Evolutionary conservation across 306 rosid species (phyloP), one percentile per base, ranked within the genome.

Genomic region (Cicer bijugum): DNA sequence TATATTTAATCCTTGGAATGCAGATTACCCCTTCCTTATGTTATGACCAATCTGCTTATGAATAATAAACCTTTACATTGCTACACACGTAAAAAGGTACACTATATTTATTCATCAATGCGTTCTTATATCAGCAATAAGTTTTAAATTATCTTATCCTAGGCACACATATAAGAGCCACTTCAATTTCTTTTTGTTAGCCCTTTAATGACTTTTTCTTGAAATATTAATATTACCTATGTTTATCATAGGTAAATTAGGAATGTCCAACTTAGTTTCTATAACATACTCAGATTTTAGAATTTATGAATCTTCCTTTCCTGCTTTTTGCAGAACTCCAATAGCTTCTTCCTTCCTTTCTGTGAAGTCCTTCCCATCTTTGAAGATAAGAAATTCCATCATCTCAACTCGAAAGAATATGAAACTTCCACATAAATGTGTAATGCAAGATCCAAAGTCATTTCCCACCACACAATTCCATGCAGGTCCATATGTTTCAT

Each of bases 331-430:
- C 38, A 67, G 44, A 57, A 86, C 84, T 74, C 87, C 86, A 42
- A 82, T 40, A 17, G 84, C 89, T 72, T 89, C 87, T 78, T 87
- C 85, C 46, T 63, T 52, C 78, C 76, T 86, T 75, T 88, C 74
- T 75, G 12, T 56, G 71, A 85, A 77, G 78, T 88, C 86, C 73
- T 67, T 85, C 43, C 88, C 88, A 58, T 85, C 90, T 71, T 88
- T 92, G 84, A 91, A 89, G 78, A 88, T 81, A 15, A 88, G 93
- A 83, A 92, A 89, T 76, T 92, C 91, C 80, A 86, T 80, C 79
- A 81, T 82, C 72, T 85, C 88, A 46, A 86, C 95, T 4, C 82
- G 85, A 67, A 86, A 85, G 83, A 86, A 89, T 69, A 85, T 85
- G 82, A 88, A 88, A 67, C 88, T 87, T 68, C 92, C 90, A 67